Conservation (phyloP, 2,329 filamentous ascomycete species). For the Trichoderma asperellum region DNA sequence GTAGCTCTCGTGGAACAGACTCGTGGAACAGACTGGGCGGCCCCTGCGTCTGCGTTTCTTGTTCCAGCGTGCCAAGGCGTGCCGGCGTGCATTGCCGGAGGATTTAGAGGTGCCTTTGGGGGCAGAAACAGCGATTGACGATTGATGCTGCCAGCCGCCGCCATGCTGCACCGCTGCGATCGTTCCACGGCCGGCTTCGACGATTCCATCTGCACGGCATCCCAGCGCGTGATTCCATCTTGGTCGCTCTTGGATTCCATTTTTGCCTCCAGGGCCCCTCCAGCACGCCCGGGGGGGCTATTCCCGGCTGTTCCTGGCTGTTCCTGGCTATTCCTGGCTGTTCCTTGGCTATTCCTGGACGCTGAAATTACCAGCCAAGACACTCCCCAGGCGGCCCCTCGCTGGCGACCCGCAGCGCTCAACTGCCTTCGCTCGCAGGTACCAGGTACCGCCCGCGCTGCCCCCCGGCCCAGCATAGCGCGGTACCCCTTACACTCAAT, state of each 20-base stretch:
- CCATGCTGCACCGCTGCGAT: no score
- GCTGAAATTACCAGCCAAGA: conserved; percentile 21
- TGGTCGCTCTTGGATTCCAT: not conserved
- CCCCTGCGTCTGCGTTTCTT: conserved; percentile 3
- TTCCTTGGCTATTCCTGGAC: conserved; percentile 3
- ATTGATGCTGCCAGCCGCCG: not conserved
- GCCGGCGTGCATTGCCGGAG: conserved; percentile 12
- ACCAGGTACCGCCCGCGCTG: conserved; percentile 1
- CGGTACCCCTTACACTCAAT: conserved; percentile 23
- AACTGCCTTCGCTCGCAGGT: not conserved
- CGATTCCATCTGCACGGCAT: not conserved
- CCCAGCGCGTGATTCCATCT: not conserved
- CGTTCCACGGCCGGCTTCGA: no score
- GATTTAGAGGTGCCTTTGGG: not conserved
- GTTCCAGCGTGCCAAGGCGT: conserved; percentile 1
- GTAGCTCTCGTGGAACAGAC: not conserved
- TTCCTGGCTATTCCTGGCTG: not conserved
- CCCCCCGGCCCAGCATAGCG: conserved; percentile 12
- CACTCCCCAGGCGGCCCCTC: conserved; percentile 1
- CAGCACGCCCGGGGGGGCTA: not conserved
- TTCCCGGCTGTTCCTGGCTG: not conserved
- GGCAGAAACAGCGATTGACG: not conserved
- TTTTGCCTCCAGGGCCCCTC: not conserved
- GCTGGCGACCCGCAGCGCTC: conserved; percentile 2
- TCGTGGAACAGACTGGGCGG: not conserved